Conservation (phyloP, 1,284 basidiomycete genomes). For the Heterobasidion occidentale region DNA sequence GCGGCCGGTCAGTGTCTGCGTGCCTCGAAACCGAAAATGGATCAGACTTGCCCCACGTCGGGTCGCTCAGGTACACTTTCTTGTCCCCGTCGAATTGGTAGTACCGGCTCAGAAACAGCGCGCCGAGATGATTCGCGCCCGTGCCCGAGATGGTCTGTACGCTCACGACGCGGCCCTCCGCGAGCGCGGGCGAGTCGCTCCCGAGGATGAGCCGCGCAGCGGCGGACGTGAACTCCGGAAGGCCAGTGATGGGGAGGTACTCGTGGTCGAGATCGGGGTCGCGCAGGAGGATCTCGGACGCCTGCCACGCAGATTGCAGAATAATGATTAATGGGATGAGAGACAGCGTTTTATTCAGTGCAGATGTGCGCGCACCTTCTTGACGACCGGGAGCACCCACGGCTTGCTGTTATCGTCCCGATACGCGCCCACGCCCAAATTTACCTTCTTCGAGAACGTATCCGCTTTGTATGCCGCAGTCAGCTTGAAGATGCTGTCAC, state of each 20-base stretch:
- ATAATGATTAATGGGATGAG: background rate
- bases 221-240: slow-evolving; percentile 73
- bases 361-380: slow-evolving; percentile 48
- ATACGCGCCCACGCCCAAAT: slow-evolving; percentile 89
- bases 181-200: slow-evolving; percentile 61
- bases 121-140: slow-evolving; percentile 91
- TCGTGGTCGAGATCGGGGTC: slow-evolving; percentile 84
- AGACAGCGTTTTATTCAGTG: background rate
- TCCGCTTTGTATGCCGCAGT: slow-evolving; percentile 87
- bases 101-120: slow-evolving; percentile 81
- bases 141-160: slow-evolving; percentile 95
- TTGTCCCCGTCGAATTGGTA: slow-evolving; percentile 68
- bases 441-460: slow-evolving; percentile 75
- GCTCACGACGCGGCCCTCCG: slow-evolving; percentile 63
- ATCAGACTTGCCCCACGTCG: slow-evolving; percentile 78
- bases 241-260: slow-evolving; percentile 88
- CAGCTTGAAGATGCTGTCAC: slow-evolving; percentile 86
- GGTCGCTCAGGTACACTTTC: slow-evolving; percentile 78
- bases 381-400: slow-evolving; percentile 90
- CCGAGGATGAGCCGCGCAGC: slow-evolving; percentile 84
- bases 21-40: background rate
- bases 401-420: slow-evolving; percentile 81
- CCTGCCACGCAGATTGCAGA: slow-evolving; percentile 34
- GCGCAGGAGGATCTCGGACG: slow-evolving; percentile 61
- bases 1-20: background rate